Conservation (phyloP, 352 stramenopile genomes). For the Saprolegnia diclina region DNA sequence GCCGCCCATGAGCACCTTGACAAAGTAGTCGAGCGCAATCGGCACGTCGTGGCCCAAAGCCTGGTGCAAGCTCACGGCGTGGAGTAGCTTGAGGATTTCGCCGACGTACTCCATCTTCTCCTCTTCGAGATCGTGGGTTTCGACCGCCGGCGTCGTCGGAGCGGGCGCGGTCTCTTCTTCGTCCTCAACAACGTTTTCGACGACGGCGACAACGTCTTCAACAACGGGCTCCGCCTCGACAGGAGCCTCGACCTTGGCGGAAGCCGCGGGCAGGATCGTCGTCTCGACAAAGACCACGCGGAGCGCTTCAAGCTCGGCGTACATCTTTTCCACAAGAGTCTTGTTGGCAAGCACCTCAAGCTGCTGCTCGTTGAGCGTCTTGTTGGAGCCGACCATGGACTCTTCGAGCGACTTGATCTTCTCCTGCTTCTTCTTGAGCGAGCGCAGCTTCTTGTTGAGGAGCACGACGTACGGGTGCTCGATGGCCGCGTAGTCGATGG, state of each 20-base stretch:
- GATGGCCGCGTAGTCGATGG: conserved; percentile 19
- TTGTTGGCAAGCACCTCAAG: conserved; percentile 62
- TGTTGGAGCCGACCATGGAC: conserved; percentile 14
- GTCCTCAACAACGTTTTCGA: conserved; percentile 4
- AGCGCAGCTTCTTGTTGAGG: conserved; percentile 73
- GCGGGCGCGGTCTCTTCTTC: conserved; percentile 27
- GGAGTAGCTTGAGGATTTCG: conserved; percentile 69
- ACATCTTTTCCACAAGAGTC: conserved; percentile 63
- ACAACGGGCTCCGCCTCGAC: background rate
- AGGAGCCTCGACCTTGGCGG: background rate
- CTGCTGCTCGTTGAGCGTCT: conserved; percentile 70
- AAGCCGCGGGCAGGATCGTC: conserved; percentile 33
- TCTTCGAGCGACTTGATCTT: conserved; percentile 68
- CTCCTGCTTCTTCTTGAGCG: conserved; percentile 82
- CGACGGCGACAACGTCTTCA: conserved; percentile 10
- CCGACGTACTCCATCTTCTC: conserved; percentile 51
- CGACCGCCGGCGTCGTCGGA: conserved; percentile 2
- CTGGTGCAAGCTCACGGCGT: conserved; percentile 72
- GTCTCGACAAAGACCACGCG: conserved; percentile 65
- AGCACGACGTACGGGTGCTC: conserved; percentile 75
- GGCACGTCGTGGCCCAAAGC: conserved; percentile 64
- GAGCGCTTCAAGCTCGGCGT: conserved; percentile 64
- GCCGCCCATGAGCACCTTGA: conserved; percentile 74
- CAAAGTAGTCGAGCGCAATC: conserved; percentile 79
- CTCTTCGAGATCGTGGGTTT: conserved; percentile 4